These are phyloP conservation scores for Plasmodium chabaudi DNA, from an alignment of 169 alveolate species.

Conservation along the genomic window DNA sequence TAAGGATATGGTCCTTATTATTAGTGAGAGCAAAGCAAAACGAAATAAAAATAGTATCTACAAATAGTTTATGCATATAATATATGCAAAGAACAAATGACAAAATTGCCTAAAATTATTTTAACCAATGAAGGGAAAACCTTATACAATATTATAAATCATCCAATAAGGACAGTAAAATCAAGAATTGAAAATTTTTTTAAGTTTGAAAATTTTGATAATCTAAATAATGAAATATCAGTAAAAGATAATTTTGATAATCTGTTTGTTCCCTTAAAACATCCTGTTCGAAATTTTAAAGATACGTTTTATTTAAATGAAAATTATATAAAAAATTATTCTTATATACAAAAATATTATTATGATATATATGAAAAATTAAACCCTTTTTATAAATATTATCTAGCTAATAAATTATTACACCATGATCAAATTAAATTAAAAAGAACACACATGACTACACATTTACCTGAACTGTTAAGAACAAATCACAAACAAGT, in stretches of 20 bases:
- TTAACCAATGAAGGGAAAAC: constrained; percentile 50
- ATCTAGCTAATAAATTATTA: constrained; percentile 60
- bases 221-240: constrained; percentile 80
- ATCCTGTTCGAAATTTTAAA: constrained; percentile 88
- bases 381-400: constrained; percentile 76
- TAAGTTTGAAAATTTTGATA: constrained; percentile 58
- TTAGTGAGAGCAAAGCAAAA: too few species aligned
- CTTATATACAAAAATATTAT: background rate
- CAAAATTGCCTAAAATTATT: constrained; percentile 35
- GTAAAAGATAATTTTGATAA: constrained; percentile 90
- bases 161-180: constrained; percentile 71
- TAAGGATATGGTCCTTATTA: too few species aligned
- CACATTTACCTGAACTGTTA: constrained; percentile 90
- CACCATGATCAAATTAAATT: constrained; percentile 73
- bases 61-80: too few species aligned
- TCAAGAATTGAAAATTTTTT: constrained; percentile 48
- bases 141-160: constrained; percentile 29
- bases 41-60: too few species aligned
- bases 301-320: constrained; percentile 90
- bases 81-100: background rate
- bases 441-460: constrained; percentile 93
- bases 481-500: constrained; percentile 86
- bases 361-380: constrained; percentile 37
- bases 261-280: constrained; percentile 91
- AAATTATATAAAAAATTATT: constrained; percentile 75